Evolutionary conservation across 1,284 basidiomycete genomes (phyloP).

Genomic region (Limonomyces culmigenus): DNA sequence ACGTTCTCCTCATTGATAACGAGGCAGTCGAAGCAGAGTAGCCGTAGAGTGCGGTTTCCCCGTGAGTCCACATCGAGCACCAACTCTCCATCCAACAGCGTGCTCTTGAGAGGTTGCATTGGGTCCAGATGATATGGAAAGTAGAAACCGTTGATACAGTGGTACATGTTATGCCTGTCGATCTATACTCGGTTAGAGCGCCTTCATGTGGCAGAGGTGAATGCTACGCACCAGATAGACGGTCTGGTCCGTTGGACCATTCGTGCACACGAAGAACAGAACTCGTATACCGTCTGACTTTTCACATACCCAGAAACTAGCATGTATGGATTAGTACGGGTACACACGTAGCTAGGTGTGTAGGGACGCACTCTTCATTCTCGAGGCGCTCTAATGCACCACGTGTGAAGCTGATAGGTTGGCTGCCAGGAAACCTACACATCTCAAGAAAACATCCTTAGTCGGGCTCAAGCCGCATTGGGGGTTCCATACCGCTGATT

Average conservation of each 20-base stretch:
- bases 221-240: slow-evolving; percentile 58
- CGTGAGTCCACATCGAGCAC: slow-evolving; percentile 78
- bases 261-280: slow-evolving; percentile 70
- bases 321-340: no score
- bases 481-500: slow-evolving; percentile 51
- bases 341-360: no score
- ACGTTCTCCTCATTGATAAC: slow-evolving; percentile 79
- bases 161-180: slow-evolving; percentile 87
- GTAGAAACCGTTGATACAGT: slow-evolving; percentile 54
- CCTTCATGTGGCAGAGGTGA: neutral
- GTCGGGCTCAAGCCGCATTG: no score
- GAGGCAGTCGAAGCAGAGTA: slow-evolving; percentile 88
- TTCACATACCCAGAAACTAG: slow-evolving; percentile 97
- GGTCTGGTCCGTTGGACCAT: slow-evolving; percentile 49
- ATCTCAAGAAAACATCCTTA: no score
- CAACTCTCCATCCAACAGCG: slow-evolving; percentile 88
- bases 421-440: slow-evolving; percentile 78
- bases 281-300: slow-evolving; percentile 98
- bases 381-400: slow-evolving; percentile 64
- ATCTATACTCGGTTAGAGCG: slow-evolving; percentile 40
- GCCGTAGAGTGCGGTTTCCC: slow-evolving; percentile 58
- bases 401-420: slow-evolving; percentile 76
- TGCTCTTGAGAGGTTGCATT: slow-evolving; percentile 51
- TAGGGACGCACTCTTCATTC: slow-evolving; percentile 56
- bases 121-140: slow-evolving; percentile 79